phyloP scores from a whole-genome alignment of 257 asterid genomes.

The Fraxinus americana region DNA sequence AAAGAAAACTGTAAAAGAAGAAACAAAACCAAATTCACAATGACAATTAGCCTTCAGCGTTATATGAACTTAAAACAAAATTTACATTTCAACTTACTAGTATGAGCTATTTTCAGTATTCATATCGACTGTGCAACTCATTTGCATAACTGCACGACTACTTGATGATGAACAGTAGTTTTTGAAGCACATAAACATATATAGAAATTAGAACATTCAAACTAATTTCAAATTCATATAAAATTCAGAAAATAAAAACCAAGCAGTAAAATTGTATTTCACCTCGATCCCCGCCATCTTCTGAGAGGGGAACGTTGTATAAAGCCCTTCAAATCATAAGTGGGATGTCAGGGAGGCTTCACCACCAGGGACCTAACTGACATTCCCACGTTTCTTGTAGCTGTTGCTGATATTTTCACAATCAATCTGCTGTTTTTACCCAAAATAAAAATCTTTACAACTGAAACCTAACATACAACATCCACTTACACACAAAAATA shows the following conservation, averaged over 20 bases:
- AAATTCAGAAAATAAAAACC: not conserved
- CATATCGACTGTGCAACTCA: not conserved
- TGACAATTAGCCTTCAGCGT: constrained; percentile 2
- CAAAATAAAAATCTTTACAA: constrained; percentile 3
- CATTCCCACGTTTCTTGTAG: constrained; percentile 33
- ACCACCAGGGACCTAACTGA: constrained; percentile 47
- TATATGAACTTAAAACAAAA: constrained; percentile 1
- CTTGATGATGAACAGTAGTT: not conserved
- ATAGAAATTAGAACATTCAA: not conserved
- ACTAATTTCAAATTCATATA: not conserved
- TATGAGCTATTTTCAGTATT: not conserved
- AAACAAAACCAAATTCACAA: not conserved
- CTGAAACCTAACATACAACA: not conserved
- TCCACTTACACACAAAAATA: not conserved
- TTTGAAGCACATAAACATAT: not conserved
- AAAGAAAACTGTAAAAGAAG: not conserved
- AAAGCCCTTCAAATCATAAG: constrained; percentile 81
- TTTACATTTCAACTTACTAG: not conserved
- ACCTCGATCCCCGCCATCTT: constrained; percentile 96
- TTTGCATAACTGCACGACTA: not conserved
- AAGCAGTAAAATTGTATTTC: not conserved
- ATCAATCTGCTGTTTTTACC: constrained; percentile 51
- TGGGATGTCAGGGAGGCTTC: constrained; percentile 91
- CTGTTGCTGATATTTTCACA: constrained; percentile 65
- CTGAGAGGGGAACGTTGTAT: constrained; percentile 82